Percentiles rank a stretch among this genome's conserved stretches.
phyloP scores from a whole-genome alignment of 768 basidiomycete species.

The Macrolepiota dolichaula region DNA sequence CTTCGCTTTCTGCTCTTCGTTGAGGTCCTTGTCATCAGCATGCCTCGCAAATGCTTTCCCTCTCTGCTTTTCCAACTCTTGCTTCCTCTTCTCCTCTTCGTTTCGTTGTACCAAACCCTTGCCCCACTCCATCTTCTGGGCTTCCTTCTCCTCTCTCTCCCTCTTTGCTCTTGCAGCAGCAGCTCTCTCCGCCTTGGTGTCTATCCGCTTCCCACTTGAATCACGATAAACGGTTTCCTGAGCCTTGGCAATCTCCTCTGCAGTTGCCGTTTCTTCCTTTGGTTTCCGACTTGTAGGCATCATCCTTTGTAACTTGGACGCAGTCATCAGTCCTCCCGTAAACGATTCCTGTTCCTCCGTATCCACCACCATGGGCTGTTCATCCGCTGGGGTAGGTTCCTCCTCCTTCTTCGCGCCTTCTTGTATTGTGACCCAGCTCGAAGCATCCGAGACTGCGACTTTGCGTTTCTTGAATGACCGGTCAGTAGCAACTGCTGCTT shows the following conservation, averaged over 20 bases:
- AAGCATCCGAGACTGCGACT: constrained; percentile 30
- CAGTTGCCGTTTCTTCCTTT: constrained; percentile 35
- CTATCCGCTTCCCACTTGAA: constrained; percentile 81
- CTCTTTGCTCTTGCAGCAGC: constrained; percentile 81
- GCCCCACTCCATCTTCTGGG: constrained; percentile 95
- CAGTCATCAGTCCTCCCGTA: constrained; percentile 75
- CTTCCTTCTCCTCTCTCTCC: constrained; percentile 82
- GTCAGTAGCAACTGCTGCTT: constrained; percentile 71
- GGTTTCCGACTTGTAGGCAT: constrained; percentile 39
- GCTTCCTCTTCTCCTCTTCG: constrained; percentile 63
- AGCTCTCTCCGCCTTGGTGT: constrained; percentile 79
- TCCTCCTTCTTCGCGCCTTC: constrained; percentile 43
- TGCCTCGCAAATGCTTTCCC: constrained; percentile 68
- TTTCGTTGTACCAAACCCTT: constrained; percentile 91
- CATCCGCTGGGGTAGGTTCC: constrained; percentile 58
- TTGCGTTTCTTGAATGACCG: constrained; percentile 76
- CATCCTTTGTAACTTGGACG: constrained; percentile 69
- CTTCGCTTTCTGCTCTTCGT: constrained; percentile 76
- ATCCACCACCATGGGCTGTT: constrained; percentile 64
- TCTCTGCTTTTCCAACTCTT: constrained; percentile 67
- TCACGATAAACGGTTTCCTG: constrained; percentile 97
- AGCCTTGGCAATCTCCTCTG: constrained; percentile 56
- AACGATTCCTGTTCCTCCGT: constrained; percentile 31
- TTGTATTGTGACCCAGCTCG: constrained; percentile 69
- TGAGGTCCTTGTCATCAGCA: constrained; percentile 82